Percentiles rank a stretch among this genome's conserved stretches.
These are phyloP conservation scores for Coniochaeta sp. DNA, from an alignment of 2,329 filamentous ascomycete genomes.

Conservation along the genomic window DNA sequence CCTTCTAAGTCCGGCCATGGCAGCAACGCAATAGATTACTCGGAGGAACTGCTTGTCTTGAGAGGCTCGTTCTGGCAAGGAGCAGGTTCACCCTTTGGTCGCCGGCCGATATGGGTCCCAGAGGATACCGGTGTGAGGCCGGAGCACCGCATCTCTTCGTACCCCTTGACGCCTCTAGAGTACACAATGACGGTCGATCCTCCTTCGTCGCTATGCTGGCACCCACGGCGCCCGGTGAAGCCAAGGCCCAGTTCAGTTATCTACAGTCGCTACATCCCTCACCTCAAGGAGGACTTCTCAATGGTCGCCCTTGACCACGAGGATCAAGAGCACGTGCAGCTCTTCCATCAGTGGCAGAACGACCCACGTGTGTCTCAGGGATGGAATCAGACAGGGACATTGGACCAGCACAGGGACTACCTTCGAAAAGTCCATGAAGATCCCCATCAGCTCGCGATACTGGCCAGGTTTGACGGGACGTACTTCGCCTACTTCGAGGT, in stretches of 20 bases:
- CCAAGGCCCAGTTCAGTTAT: constrained; percentile 62
- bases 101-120: constrained; percentile 55
- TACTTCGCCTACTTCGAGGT: constrained; percentile 75
- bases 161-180: constrained; percentile 41
- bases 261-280: constrained; percentile 74
- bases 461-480: constrained; percentile 64
- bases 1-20: not conserved
- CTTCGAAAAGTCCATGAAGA: constrained; percentile 62
- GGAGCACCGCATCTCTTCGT: constrained; percentile 26
- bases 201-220: constrained; percentile 36
- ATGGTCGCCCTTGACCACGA: constrained; percentile 67
- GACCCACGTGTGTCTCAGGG: constrained; percentile 73
- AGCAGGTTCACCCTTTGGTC: constrained; percentile 60
- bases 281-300: constrained; percentile 69
- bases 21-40: constrained; percentile 19
- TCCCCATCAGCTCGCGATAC: constrained; percentile 62
- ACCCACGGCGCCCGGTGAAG: constrained; percentile 66
- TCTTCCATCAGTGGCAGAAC: constrained; percentile 79
- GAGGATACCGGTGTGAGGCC: constrained; percentile 23
- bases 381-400: constrained; percentile 72
- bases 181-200: constrained; percentile 35
- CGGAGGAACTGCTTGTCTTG: constrained; percentile 31
- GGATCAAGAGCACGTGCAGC: constrained; percentile 54
- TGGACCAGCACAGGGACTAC: constrained; percentile 69
- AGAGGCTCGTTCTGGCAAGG: constrained; percentile 63